Percentiles rank a stretch among this genome's conserved stretches.
Evolutionary conservation across 1,284 basidiomycete genomes (phyloP).

Genomic region (Ganoderma sinense): DNA sequence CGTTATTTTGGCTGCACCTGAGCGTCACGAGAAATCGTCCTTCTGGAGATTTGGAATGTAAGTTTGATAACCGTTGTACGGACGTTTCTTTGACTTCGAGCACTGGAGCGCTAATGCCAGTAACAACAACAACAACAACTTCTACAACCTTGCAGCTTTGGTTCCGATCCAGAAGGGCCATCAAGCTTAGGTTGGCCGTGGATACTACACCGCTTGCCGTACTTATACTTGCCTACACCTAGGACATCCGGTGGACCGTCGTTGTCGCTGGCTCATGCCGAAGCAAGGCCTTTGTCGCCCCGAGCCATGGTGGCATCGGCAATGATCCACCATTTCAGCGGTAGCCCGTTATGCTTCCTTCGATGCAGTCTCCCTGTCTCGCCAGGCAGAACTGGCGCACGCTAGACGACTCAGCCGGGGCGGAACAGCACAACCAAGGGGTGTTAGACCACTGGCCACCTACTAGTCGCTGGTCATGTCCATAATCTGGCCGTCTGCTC

Average conservation of each 20-base stretch:
- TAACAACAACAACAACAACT: too few species aligned
- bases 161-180: too few species aligned
- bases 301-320: neutral
- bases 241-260: neutral
- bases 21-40: neutral
- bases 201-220: too few species aligned
- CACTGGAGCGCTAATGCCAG: neutral
- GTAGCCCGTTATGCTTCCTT: neutral
- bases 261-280: neutral
- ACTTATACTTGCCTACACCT: too few species aligned
- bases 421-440: too few species aligned
- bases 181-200: too few species aligned
- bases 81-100: neutral
- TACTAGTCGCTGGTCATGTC: neutral
- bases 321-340: slow-evolving; percentile 3
- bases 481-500: neutral
- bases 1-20: neutral
- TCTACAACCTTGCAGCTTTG: too few species aligned
- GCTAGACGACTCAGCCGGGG: neutral
- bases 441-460: too few species aligned
- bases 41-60: neutral
- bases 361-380: neutral
- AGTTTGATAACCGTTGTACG: neutral
- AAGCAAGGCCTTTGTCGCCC: neutral
- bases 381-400: neutral